These are phyloP conservation scores for Lecanicillium sp. DNA, from an alignment of 2,329 filamentous ascomycete species.

Conservation along the genomic window DNA sequence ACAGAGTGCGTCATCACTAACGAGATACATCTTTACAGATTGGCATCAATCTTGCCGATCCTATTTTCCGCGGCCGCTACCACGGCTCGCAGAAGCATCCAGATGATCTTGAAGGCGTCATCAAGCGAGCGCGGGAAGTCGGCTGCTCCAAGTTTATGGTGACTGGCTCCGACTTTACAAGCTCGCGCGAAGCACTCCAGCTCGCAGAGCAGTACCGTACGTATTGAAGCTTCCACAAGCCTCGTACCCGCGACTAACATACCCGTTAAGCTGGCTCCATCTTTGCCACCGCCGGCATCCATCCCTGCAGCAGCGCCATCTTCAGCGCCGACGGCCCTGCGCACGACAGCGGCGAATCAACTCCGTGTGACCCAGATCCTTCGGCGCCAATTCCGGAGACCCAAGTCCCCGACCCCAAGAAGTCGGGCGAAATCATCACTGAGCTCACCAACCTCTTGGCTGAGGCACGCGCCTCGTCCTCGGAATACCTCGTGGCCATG, in stretches of 20 bases:
- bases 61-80: conserved; percentile 79
- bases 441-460: conserved; percentile 59
- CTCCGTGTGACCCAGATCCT: conserved; percentile 47
- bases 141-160: conserved; percentile 89
- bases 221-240: conserved; percentile 25
- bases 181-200: conserved; percentile 66
- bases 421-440: conserved; percentile 42
- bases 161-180: conserved; percentile 79
- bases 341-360: conserved; percentile 38
- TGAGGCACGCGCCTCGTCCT: conserved; percentile 41
- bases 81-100: conserved; percentile 70
- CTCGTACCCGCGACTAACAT: conserved; percentile 3
- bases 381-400: conserved; percentile 41
- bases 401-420: conserved; percentile 32
- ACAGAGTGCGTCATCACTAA: not conserved
- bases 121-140: conserved; percentile 68
- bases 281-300: conserved; percentile 87
- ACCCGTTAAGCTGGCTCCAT: conserved; percentile 59
- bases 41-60: conserved; percentile 93
- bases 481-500: conserved; percentile 59
- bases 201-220: conserved; percentile 68
- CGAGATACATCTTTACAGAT: conserved; percentile 42
- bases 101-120: conserved; percentile 65
- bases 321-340: conserved; percentile 53
- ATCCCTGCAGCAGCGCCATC: conserved; percentile 78